Evolutionary conservation across 495 filamentous ascomycete genomes (phyloP), one percentile per base, ranked within the genome.

Genomic region (Lichina pygmaea): DNA sequence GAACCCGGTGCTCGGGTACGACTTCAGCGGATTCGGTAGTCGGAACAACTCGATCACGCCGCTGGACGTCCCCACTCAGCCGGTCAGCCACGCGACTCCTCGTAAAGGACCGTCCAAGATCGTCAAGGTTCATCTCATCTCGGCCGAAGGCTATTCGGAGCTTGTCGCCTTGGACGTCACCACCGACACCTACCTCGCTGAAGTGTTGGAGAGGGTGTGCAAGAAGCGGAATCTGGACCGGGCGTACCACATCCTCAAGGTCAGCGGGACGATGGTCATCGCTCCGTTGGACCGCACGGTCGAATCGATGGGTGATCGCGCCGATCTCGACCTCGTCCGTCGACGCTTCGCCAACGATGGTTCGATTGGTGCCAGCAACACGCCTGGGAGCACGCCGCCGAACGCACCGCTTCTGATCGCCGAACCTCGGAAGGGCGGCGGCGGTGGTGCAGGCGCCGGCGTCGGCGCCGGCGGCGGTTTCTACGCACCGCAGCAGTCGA

Each of bases 171-270:
- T 94, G 11, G 79, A 84, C 52, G 81, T 86, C 16, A 86, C 82
- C 5, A 86, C 83, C 3, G 89, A 94, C 53, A 94, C 81, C 36
- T 95, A 92, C 55, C 73, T 97, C 31, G 85, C 83, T 11, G 89
- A 97, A 57, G 75, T 95, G 31, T 69, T 93, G 39, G 86, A 94
- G 51, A 70, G 72, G n/a, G 78, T 86, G 3, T 95, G 89, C 56
- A 77, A 82, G 46, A 79, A 83, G 54, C 77, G 91, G 57, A 75
- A 84, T 13, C 64, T 95, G 7, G 89, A 95, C 57, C 92, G 89
- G 62, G 80, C 70, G 0, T 78, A 80, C 46, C 85, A 86, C 55
- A 71, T 93, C 12, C 73, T 97, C 32, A 89, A 89, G 58, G 74
- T 97, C 16, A 73, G 75, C 37, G 75, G 80, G 3, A 82, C 83